Conservation (phyloP, 2,329 filamentous ascomycete species). For the Colletotrichum neosansevieriae region DNA sequence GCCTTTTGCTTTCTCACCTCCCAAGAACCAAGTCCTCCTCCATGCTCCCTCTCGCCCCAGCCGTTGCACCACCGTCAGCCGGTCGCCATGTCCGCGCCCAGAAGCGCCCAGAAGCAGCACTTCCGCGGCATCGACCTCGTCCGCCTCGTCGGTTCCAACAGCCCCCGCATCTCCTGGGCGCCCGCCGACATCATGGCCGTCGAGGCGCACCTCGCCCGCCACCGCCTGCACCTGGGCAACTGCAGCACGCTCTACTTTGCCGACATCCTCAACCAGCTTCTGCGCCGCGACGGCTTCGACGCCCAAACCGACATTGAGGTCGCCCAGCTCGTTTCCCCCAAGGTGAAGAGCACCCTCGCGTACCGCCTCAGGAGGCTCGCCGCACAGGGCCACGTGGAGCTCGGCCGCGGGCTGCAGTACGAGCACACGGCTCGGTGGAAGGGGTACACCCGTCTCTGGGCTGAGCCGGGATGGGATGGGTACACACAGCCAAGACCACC, state of each 20-base stretch:
- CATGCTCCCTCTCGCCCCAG: too few relatives aligned
- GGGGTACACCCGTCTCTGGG: neutral
- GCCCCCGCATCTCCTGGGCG: neutral
- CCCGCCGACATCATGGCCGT: neutral
- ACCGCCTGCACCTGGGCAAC: neutral
- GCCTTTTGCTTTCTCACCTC: neutral
- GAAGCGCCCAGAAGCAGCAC: conserved; percentile 1
- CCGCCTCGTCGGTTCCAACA: conserved; percentile 2
- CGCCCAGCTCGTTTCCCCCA: neutral
- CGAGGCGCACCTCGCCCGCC: conserved; percentile 4
- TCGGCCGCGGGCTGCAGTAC: neutral
- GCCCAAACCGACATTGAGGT: neutral
- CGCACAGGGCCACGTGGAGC: neutral
- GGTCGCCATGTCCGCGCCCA: neutral
- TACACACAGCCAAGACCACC: neutral
- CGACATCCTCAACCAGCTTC: neutral
- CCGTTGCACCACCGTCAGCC: neutral
- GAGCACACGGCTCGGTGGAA: neutral
- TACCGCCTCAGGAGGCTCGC: conserved; percentile 3
- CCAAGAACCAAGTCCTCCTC: neutral
- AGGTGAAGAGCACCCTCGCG: conserved; percentile 4
- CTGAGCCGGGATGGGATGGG: neutral
- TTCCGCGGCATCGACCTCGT: neutral
- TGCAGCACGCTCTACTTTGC: neutral
- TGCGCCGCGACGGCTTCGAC: neutral